Evolutionary conservation across 2,329 filamentous ascomycete species (phyloP).

Genomic region (Hypomyces rosellus): DNA sequence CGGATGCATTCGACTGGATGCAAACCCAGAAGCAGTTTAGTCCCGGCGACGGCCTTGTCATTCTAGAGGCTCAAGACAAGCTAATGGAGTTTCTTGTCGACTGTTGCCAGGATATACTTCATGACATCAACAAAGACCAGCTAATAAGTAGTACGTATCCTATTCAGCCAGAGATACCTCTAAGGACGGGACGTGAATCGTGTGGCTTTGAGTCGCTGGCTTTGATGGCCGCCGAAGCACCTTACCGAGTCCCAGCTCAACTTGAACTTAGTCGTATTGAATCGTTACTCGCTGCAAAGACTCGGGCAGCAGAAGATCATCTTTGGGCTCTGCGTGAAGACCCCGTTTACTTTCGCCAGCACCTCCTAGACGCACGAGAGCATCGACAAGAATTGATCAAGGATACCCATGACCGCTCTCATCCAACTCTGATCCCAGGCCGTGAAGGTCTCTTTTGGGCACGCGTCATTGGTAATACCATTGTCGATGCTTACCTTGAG

Average conservation of each 20-base stretch:
- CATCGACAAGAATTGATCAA: conserved; percentile 39
- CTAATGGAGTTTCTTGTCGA: conserved; percentile 42
- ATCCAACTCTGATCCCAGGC: conserved; percentile 17
- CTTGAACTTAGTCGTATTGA: conserved; percentile 41
- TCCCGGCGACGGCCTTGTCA: conserved; percentile 41
- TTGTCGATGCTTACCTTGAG: conserved; percentile 27
- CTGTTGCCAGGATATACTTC: conserved; percentile 42
- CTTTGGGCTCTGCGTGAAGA: conserved; percentile 52
- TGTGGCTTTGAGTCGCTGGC: conserved; percentile 32
- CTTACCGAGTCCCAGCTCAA: conserved; percentile 43
- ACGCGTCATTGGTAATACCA: conserved; percentile 27
- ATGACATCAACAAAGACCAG: conserved; percentile 36
- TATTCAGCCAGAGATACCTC: conserved; percentile 31
- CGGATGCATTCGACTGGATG: conserved; percentile 33
- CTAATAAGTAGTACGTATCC: conserved; percentile 25
- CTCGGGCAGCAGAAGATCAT: conserved; percentile 43
- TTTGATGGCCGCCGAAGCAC: conserved; percentile 40
- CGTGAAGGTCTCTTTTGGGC: conserved; percentile 30
- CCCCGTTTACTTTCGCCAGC: conserved; percentile 47
- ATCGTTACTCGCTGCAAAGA: conserved; percentile 36
- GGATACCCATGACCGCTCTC: conserved; percentile 29
- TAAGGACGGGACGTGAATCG: conserved; percentile 22
- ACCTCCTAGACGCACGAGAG: conserved; percentile 36
- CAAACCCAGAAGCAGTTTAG: conserved; percentile 28
- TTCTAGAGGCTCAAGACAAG: conserved; percentile 45